Evolutionary conservation across 2,329 filamentous ascomycete genomes (phyloP).

Genomic region (Penicillium fuscoglaucum): DNA sequence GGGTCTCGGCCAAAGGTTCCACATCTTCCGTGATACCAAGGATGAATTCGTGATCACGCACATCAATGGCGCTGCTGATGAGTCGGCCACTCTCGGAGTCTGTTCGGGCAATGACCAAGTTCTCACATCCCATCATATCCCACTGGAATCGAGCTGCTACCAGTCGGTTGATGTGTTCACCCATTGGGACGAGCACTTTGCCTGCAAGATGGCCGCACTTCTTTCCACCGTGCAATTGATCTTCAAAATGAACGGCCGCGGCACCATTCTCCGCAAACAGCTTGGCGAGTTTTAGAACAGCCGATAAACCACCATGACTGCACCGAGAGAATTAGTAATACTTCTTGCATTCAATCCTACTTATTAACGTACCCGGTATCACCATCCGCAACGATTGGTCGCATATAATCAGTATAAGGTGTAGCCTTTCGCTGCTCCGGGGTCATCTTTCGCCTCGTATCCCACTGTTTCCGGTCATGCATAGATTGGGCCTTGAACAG

Average conservation of each 20-base stretch:
- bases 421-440: constrained; percentile 70
- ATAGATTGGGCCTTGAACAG: constrained; percentile 95
- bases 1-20: constrained; percentile 79
- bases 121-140: constrained; percentile 97
- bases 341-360: background rate
- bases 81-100: constrained; percentile 93
- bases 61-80: constrained; percentile 85
- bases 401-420: constrained; percentile 86
- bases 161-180: constrained; percentile 94
- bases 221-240: constrained; percentile 96
- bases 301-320: constrained; percentile 84
- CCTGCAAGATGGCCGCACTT: constrained; percentile 97
- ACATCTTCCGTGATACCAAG: constrained; percentile 78
- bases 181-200: constrained; percentile 89
- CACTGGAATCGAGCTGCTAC: constrained; percentile 92
- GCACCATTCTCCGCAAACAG: constrained; percentile 97
- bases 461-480: constrained; percentile 96
- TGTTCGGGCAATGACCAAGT: constrained; percentile 89
- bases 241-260: constrained; percentile 94
- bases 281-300: constrained; percentile 94
- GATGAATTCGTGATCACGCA: constrained; percentile 95
- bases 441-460: constrained; percentile 74
- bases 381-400: constrained; percentile 93
- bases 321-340: background rate
- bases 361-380: constrained; percentile 68